These are phyloP conservation scores for Fusarium transvaalense DNA, from an alignment of 2,329 filamentous ascomycete genomes.

Conservation along the genomic window DNA sequence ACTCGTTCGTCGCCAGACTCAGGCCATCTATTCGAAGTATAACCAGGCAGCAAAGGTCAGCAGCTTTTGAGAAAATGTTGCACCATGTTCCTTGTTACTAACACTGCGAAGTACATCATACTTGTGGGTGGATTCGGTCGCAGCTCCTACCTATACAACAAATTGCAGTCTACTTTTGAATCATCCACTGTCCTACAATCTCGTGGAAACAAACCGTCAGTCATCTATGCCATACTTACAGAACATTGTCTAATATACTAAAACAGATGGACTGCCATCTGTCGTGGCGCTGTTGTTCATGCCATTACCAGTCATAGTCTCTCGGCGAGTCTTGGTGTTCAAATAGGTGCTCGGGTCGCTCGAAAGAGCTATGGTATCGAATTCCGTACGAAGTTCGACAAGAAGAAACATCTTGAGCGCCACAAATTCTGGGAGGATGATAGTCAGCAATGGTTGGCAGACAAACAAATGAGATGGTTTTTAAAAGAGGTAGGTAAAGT, in stretches of 20 bases:
- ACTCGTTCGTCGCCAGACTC: conserved; percentile 47
- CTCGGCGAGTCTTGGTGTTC: background rate
- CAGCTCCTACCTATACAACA: conserved; percentile 47
- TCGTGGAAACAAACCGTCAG: conserved; percentile 52
- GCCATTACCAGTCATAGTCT: conserved; percentile 30
- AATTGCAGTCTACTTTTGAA: conserved; percentile 12
- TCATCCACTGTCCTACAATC: conserved; percentile 50
- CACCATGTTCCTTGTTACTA: no score
- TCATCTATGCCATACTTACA: no score
- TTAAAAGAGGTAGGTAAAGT: conserved; percentile 38
- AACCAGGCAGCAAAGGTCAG: conserved; percentile 46
- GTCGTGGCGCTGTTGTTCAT: conserved; percentile 51
- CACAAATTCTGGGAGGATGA: conserved; percentile 35
- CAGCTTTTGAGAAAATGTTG: no score
- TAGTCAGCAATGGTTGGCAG: background rate
- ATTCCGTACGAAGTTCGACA: background rate
- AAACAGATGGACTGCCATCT: conserved; percentile 53
- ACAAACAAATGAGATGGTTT: conserved; percentile 50
- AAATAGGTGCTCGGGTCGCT: conserved; percentile 44
- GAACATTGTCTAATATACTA: no score
- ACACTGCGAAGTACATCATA: conserved; percentile 56
- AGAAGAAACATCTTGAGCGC: background rate
- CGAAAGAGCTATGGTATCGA: conserved; percentile 48
- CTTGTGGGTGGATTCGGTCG: conserved; percentile 57
- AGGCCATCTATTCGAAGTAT: conserved; percentile 32